phyloP scores from a whole-genome alignment of 83 land plant species.

The Diphasiastrum complanatum region DNA sequence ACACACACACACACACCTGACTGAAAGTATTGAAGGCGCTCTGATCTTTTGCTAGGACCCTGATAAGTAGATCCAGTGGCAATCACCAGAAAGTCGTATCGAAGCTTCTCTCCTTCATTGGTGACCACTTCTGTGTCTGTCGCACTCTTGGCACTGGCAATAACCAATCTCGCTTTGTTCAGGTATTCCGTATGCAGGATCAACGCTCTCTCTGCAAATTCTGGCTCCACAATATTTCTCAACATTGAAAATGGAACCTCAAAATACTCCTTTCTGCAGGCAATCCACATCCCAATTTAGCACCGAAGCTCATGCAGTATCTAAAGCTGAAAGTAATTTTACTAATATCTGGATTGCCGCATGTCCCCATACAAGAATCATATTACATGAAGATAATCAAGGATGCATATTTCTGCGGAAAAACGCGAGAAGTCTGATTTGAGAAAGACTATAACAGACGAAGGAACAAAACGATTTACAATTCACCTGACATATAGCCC shows the following conservation, averaged over 20 bases:
- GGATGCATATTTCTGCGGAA: neutral
- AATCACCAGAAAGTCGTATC: constrained; percentile 70
- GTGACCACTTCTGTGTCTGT: constrained; percentile 50
- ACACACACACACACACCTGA: constrained; percentile 34
- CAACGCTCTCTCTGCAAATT: constrained; percentile 55
- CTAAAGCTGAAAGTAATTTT: no score
- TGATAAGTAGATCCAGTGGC: constrained; percentile 51
- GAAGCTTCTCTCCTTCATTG: constrained; percentile 37
- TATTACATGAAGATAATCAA: no score
- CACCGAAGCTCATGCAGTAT: no score
- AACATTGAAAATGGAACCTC: constrained; percentile 67
- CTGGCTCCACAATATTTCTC: constrained; percentile 75
- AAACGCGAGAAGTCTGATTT: neutral
- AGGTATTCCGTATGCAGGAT: constrained; percentile 53
- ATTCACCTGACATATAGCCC: no score
- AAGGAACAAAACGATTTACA: neutral
- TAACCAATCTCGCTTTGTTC: constrained; percentile 37
- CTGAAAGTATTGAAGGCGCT: constrained; percentile 40
- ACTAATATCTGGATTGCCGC: no score
- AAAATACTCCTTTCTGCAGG: constrained; percentile 63
- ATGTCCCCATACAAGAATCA: no score
- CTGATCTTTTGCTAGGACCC: constrained; percentile 37
- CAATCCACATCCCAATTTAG: no score
- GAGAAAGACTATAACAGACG: neutral
- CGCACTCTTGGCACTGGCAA: constrained; percentile 34